These are phyloP conservation scores for Penicillium lividum DNA, from an alignment of 495 filamentous ascomycete species.

Conservation along the genomic window DNA sequence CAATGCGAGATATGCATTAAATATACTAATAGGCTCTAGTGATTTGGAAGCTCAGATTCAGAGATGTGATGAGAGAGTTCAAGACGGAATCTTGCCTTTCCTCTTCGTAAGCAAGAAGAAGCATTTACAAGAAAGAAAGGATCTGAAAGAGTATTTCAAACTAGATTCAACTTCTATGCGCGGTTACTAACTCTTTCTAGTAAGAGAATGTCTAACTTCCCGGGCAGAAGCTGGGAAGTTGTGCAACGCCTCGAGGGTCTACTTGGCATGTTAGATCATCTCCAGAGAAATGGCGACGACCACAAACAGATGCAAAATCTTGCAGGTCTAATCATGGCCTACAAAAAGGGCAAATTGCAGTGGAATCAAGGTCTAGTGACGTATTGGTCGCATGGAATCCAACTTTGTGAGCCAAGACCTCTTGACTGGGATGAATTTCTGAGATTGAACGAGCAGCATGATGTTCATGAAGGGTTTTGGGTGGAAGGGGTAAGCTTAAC, in stretches of 20 bases:
- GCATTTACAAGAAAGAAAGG: too few relatives aligned
- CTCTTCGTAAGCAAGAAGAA: not conserved
- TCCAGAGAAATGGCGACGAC: not conserved
- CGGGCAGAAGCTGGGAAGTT: not conserved
- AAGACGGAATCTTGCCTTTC: conserved; percentile 6
- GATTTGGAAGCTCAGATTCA: conserved; percentile 4
- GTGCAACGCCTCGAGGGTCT: not conserved
- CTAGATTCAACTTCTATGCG: not conserved
- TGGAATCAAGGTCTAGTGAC: conserved; percentile 2
- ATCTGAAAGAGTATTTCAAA: not conserved
- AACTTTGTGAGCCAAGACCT: conserved; percentile 7
- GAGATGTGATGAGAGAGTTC: conserved; percentile 5
- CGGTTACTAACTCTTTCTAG: too few relatives aligned
- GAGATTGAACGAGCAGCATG: not conserved
- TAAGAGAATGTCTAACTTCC: not conserved
- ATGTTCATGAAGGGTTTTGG: not conserved
- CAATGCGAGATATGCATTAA: not conserved
- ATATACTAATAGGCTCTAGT: not conserved
- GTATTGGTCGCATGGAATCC: conserved; percentile 8
- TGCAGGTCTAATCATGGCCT: not conserved
- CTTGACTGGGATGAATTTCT: conserved; percentile 1
- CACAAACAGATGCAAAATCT: not conserved
- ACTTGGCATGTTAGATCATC: not conserved
- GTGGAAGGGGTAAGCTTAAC: not conserved
- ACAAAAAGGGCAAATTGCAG: not conserved